Evolutionary conservation across 768 basidiomycete genomes (phyloP).

Genomic region (Rhodotorula diobovata): DNA sequence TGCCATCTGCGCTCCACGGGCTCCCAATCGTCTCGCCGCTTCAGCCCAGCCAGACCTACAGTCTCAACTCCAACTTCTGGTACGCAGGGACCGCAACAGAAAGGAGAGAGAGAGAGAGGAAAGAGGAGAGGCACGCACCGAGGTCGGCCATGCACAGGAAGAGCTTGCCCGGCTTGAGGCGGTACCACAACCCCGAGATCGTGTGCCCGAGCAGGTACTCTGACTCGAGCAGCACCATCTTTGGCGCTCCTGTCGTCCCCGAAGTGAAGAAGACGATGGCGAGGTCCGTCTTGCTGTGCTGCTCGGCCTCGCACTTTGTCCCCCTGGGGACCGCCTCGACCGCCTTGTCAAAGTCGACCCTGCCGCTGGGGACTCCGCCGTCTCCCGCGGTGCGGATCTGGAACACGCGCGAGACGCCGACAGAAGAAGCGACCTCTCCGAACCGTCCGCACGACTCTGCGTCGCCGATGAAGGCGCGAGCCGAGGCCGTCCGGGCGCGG

Average conservation of each 20-base stretch:
- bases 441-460: constrained; percentile 9
- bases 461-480: constrained; percentile 33
- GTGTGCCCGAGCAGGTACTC: constrained; percentile 22
- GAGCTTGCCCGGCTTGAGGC: constrained; percentile 7
- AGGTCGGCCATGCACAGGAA: constrained; percentile 33
- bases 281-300: constrained; percentile 10
- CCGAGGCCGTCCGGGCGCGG: constrained; percentile 18
- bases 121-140: background rate
- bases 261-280: constrained; percentile 29
- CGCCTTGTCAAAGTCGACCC: constrained; percentile 14
- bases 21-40: too few relatives aligned
- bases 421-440: constrained; percentile 13
- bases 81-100: too few relatives aligned
- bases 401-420: constrained; percentile 17
- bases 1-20: too few relatives aligned
- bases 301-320: constrained; percentile 8
- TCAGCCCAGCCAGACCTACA: background rate
- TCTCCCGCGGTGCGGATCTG: constrained; percentile 11
- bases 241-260: constrained; percentile 32
- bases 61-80: too few relatives aligned
- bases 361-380: background rate
- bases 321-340: background rate
- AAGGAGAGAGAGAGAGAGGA: background rate
- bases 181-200: constrained; percentile 31
- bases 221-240: constrained; percentile 21